Conservation (phyloP, 371 early-diverging fungal genomes). For the Apophysomyces variabilis region DNA sequence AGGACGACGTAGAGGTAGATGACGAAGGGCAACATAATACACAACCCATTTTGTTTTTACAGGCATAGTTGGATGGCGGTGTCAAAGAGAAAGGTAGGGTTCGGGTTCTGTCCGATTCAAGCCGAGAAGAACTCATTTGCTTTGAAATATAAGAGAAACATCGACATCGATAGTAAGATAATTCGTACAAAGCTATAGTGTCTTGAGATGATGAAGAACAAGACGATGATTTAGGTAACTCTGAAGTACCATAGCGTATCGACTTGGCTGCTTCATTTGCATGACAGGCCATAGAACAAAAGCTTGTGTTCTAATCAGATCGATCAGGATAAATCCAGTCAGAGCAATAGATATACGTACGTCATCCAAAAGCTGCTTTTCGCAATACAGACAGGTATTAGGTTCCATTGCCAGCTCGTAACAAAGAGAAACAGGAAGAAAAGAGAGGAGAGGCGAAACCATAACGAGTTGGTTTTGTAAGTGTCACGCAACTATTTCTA, state of each 20-base stretch:
- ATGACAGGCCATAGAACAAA: slow-evolving; percentile 28
- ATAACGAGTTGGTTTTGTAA: background rate
- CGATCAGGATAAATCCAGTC: background rate
- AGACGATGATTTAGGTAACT: background rate
- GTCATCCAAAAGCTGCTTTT: slow-evolving; percentile 27
- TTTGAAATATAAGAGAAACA: slow-evolving; percentile 18
- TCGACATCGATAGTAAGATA: slow-evolving; percentile 21
- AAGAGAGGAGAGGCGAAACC: background rate
- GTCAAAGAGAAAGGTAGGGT: background rate
- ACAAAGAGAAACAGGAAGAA: slow-evolving; percentile 11
- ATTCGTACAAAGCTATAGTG: slow-evolving; percentile 16
- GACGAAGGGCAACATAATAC: background rate
- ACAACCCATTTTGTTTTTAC: background rate
- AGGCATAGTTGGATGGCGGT: background rate
- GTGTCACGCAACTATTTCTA: background rate
- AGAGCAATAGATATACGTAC: slow-evolving; percentile 12
- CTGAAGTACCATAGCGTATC: slow-evolving; percentile 5
- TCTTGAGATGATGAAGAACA: background rate
- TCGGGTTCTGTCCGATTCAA: background rate
- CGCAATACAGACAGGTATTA: slow-evolving; percentile 34
- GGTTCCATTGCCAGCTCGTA: slow-evolving; percentile 21
- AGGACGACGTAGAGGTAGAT: background rate
- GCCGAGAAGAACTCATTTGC: background rate
- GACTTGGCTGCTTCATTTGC: slow-evolving; percentile 34
- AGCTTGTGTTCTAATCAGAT: slow-evolving; percentile 21